Conservation (phyloP, 2,329 filamentous ascomycete genomes). For the Penicillium sclerotigenum region DNA sequence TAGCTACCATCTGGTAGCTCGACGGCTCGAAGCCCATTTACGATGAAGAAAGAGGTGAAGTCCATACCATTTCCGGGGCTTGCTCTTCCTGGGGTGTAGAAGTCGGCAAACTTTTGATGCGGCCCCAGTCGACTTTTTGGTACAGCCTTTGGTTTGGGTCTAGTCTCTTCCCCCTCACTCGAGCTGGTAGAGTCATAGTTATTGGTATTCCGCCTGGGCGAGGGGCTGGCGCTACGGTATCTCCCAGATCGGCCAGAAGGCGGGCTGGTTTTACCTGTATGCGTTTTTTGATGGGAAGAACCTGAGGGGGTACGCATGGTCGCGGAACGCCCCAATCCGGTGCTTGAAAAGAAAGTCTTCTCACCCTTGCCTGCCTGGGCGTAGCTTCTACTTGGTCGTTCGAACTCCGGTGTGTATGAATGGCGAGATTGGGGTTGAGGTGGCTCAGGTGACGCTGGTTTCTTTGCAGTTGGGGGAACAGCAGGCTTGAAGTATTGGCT, state of each 20-base stretch:
- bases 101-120: conserved; percentile 30
- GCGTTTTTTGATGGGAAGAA: conserved; percentile 32
- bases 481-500: conserved; percentile 38
- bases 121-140: conserved; percentile 39
- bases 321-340: conserved; percentile 51
- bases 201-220: conserved; percentile 32
- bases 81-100: conserved; percentile 22
- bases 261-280: conserved; percentile 38
- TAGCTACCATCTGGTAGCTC: background rate
- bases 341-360: conserved; percentile 54
- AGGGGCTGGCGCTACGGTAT: conserved; percentile 46
- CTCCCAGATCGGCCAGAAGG: conserved; percentile 30
- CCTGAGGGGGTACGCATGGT: conserved; percentile 52
- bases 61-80: conserved; percentile 34
- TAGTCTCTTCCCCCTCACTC: conserved; percentile 38
- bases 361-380: conserved; percentile 52
- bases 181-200: conserved; percentile 38
- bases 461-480: conserved; percentile 42
- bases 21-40: background rate
- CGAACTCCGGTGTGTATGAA: conserved; percentile 38
- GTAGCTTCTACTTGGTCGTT: conserved; percentile 56
- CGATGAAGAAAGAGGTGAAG: conserved; percentile 9
- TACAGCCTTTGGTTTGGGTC: conserved; percentile 39
- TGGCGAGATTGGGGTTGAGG: conserved; percentile 4
- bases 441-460: conserved; percentile 38